phyloP scores from a whole-genome alignment of 2,329 filamentous ascomycete species.

The Tolypocladium tropicale region DNA sequence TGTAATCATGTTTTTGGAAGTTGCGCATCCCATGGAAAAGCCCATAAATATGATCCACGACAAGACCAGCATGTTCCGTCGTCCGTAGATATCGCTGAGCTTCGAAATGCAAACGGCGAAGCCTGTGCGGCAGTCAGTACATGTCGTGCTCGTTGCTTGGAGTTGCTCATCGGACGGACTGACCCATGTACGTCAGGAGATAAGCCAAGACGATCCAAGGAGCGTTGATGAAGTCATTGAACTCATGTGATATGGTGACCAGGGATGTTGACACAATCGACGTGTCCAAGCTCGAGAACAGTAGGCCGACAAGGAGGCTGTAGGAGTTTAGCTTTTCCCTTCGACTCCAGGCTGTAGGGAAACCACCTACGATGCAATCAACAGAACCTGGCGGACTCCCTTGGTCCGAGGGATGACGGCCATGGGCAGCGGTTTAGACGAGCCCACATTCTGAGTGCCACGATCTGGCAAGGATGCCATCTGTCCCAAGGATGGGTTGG shows the following conservation, averaged over 20 bases:
- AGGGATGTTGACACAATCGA: slow-evolving; percentile 49
- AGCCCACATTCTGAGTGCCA: not conserved
- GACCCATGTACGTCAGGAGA: slow-evolving; percentile 46
- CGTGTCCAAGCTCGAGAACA: slow-evolving; percentile 47
- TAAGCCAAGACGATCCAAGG: slow-evolving; percentile 48
- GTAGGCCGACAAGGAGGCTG: slow-evolving; percentile 40
- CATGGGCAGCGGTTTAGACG: not conserved
- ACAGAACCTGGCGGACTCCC: slow-evolving; percentile 14
- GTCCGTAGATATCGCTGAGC: slow-evolving; percentile 49
- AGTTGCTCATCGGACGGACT: slow-evolving; percentile 1
- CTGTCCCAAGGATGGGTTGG: slow-evolving; percentile 13
- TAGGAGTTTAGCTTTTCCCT: slow-evolving; percentile 5
- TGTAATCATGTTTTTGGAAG: slow-evolving; percentile 37
- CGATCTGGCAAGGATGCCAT: slow-evolving; percentile 5
- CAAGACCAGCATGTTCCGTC: slow-evolving; percentile 34
- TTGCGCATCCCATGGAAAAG: slow-evolving; percentile 44
- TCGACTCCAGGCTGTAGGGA: too few species aligned
- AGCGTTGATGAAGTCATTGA: slow-evolving; percentile 38
- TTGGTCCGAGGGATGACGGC: not conserved
- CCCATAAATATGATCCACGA: slow-evolving; percentile 45
- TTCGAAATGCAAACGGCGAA: slow-evolving; percentile 49
- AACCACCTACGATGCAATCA: slow-evolving; percentile 23
- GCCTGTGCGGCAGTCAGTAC: slow-evolving; percentile 21
- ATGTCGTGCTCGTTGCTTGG: not conserved
- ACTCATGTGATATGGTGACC: slow-evolving; percentile 42